Percentiles rank a stretch among this genome's conserved stretches.
Evolutionary conservation across 2,329 filamentous ascomycete genomes (phyloP).

Genomic region (Curvularia spicifera): DNA sequence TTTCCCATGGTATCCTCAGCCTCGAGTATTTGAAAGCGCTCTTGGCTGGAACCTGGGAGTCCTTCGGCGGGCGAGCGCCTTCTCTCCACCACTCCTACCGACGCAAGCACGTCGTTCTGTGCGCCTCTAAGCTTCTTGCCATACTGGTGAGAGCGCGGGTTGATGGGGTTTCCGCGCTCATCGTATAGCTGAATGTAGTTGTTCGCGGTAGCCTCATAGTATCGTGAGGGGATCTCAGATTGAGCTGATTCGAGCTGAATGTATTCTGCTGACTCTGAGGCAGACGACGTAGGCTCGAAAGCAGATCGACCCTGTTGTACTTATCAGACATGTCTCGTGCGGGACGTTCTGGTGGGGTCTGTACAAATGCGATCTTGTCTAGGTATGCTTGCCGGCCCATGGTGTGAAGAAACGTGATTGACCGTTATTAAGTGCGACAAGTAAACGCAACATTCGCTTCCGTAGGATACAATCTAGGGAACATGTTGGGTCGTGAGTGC

Average conservation of each 20-base stretch:
- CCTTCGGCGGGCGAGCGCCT: slow-evolving; percentile 36
- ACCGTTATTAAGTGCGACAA: background rate
- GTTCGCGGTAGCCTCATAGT: slow-evolving; percentile 33
- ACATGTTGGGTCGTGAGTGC: background rate
- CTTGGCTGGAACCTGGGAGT: slow-evolving; percentile 37
- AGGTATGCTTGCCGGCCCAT: slow-evolving; percentile 50
- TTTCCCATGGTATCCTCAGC: slow-evolving; percentile 42
- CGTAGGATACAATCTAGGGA: background rate
- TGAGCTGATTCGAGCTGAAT: slow-evolving; percentile 36
- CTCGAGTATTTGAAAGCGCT: slow-evolving; percentile 39
- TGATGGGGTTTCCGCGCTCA: slow-evolving; percentile 53
- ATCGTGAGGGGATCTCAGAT: slow-evolving; percentile 32
- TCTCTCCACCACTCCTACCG: slow-evolving; percentile 56
- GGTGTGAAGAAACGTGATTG: background rate
- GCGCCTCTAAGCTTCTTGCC: slow-evolving; percentile 52
- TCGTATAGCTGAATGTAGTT: slow-evolving; percentile 53
- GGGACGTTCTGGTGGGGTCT: slow-evolving; percentile 8
- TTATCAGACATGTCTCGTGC: slow-evolving; percentile 22
- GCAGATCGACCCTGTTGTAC: slow-evolving; percentile 50
- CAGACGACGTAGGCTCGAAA: slow-evolving; percentile 45
- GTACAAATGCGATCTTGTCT: slow-evolving; percentile 48
- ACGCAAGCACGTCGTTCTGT: slow-evolving; percentile 56
- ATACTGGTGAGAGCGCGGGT: slow-evolving; percentile 49
- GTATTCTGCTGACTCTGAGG: slow-evolving; percentile 34
- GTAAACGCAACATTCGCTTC: background rate